Conservation (phyloP, 345 rosid genomes). For the Dovyalis caffra region DNA sequence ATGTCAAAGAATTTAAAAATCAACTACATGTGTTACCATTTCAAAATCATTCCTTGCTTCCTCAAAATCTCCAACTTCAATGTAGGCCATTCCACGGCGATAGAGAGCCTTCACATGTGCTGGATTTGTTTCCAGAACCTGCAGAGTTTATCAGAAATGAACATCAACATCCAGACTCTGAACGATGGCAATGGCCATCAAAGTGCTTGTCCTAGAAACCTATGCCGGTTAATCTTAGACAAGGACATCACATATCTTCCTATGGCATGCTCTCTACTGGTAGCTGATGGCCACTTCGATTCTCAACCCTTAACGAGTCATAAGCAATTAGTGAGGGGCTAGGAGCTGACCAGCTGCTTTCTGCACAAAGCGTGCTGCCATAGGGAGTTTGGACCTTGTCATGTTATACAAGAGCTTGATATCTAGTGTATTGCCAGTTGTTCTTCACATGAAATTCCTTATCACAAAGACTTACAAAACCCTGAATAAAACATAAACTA, state of each 20-base stretch:
- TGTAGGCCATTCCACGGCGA: conserved; percentile 94
- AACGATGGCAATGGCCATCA: not conserved
- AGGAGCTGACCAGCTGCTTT: not conserved
- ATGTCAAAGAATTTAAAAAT: not conserved
- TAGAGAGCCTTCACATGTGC: conserved; percentile 76
- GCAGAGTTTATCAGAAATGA: conserved; percentile 12
- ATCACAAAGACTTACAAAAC: not conserved
- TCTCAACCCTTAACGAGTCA: not conserved
- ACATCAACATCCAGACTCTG: conserved; percentile 1
- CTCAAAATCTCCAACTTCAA: conserved; percentile 80
- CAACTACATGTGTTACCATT: not conserved
- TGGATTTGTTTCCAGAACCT: conserved; percentile 92
- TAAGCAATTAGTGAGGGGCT: not conserved
- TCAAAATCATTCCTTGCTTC: conserved; percentile 64
- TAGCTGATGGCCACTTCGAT: not conserved
- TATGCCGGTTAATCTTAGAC: not conserved
- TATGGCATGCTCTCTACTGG: not conserved
- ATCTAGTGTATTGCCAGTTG: not conserved
- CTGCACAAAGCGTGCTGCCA: not conserved
- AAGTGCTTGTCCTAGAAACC: not conserved
- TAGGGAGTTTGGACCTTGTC: not conserved
- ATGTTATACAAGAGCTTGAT: not conserved
- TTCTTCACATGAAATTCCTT: not conserved
- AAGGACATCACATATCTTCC: not conserved
- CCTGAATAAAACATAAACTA: conserved; percentile 19